These are phyloP conservation scores for Penicillium tannophilum DNA, from an alignment of 495 filamentous ascomycete genomes.

Conservation along the genomic window DNA sequence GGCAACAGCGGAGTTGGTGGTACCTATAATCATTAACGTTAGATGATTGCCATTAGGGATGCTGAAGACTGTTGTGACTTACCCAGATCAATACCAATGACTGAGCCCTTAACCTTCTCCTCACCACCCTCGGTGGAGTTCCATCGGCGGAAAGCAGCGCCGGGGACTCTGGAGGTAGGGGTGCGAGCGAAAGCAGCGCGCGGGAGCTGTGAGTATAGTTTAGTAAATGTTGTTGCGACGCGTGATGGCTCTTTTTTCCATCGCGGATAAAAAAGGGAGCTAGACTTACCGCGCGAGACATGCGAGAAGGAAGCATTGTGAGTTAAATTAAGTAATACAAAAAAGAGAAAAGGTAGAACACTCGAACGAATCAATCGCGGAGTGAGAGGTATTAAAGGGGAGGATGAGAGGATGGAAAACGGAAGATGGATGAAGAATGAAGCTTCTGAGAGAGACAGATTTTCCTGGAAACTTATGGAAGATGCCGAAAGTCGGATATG, in stretches of 20 bases:
- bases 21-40: slow-evolving; percentile 58
- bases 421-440: slow-evolving; percentile 27
- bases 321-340: slow-evolving; percentile 41
- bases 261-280: slow-evolving; percentile 6
- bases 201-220: slow-evolving; percentile 36
- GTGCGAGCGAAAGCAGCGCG: slow-evolving; percentile 52
- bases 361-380: slow-evolving; percentile 47
- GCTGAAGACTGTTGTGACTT: slow-evolving; percentile 39
- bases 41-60: slow-evolving; percentile 2
- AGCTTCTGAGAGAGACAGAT: slow-evolving; percentile 10
- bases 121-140: slow-evolving; percentile 83
- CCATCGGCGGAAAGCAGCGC: slow-evolving; percentile 67
- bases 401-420: slow-evolving; percentile 31
- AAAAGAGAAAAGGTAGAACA: slow-evolving; percentile 37
- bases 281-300: slow-evolving; percentile 68
- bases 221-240: slow-evolving; percentile 30
- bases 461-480: slow-evolving; percentile 49
- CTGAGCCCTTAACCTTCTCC: slow-evolving; percentile 88
- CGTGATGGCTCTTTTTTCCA: slow-evolving; percentile 14
- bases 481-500: slow-evolving; percentile 17
- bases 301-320: slow-evolving; percentile 59
- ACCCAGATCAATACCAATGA: slow-evolving; percentile 99
- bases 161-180: slow-evolving; percentile 57
- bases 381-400: slow-evolving; percentile 35
- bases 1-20: slow-evolving; percentile 97